Base-by-base conservation (phyloP, 2,329 filamentous ascomycete genomes). In the Cladosporium velox region DNA sequence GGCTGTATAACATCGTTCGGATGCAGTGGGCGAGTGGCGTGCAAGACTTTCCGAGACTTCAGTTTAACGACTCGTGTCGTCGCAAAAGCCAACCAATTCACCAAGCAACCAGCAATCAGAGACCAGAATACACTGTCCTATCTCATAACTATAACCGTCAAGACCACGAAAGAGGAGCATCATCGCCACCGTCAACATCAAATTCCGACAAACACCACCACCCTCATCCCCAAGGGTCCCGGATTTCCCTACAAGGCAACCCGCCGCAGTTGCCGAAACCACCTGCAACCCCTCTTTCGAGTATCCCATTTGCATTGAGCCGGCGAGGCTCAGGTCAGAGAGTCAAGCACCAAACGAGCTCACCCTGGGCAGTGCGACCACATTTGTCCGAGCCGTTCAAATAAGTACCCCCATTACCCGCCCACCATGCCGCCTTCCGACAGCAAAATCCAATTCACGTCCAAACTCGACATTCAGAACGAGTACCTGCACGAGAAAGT, bases 391-490 rank as follows among this genome's bases (percentile, higher is more conserved):
- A 34, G 57, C 24, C 26, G 57, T 32, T 21, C 15, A 54, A 64
- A 57, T 30, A 28, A 57, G 34, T 47, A 55, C 28, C 8, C 2
- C 18, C 12, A 52, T 15, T 15, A n/a, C 51, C 21, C 55, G 55
- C 64, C 57, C 55, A 28, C 32, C 47, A 62, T 54, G 58, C 41
- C 59, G 58, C 41, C 59, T 30, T 49, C 47, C 34, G 26, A 51
- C 47, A 60, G 63, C 32, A 74, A 76, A 66, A 72, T 74, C 61
- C 61, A 79, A 64, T 75, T 80, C 68, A 76, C 75, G 0, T 76
- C 79, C 14, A 79, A 78, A 62, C 71, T 81, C 67, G 74, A 78
- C 65, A 79, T 77, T 24, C 74, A 80, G 70, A 72, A 76, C 28
- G 75, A 79, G 35, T 75, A 78, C 68, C 71, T 79, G 21, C 75